Evolutionary conservation across 306 rosid genomes (phyloP).

Genomic region (Mimosa pudica): DNA sequence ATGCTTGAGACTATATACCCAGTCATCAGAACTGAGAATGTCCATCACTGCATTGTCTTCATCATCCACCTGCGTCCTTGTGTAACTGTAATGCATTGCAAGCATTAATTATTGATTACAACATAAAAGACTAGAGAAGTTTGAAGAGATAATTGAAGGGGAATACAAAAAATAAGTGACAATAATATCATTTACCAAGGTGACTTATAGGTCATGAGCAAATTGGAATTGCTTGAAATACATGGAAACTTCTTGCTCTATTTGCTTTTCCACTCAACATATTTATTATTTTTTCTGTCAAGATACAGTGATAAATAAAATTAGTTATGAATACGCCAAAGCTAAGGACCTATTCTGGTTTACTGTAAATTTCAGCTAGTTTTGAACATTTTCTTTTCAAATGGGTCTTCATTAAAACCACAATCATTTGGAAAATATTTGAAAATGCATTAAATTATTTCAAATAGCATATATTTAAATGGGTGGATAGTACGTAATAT

Average conservation of each 20-base stretch:
- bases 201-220: background rate
- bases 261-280: background rate
- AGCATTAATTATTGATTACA: background rate
- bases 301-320: background rate
- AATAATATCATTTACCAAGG: background rate
- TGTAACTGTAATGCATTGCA: constrained; percentile 52
- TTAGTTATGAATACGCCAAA: background rate
- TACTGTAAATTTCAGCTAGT: background rate
- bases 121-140: too few relatives aligned
- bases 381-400: background rate
- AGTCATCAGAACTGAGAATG: constrained; percentile 74
- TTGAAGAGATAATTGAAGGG: too few relatives aligned
- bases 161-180: too few relatives aligned
- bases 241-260: background rate
- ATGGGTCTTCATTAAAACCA: background rate
- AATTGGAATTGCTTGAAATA: background rate
- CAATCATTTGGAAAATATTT: background rate
- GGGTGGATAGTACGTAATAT: too few relatives aligned
- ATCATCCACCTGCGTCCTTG: constrained; percentile 78
- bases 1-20: constrained; percentile 64
- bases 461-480: too few relatives aligned
- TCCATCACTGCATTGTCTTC: constrained; percentile 70
- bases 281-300: background rate
- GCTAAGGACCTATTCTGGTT: background rate
- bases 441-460: too few relatives aligned